phyloP scores from a whole-genome alignment of 1,284 basidiomycete species.

The Vanrija humicola region DNA sequence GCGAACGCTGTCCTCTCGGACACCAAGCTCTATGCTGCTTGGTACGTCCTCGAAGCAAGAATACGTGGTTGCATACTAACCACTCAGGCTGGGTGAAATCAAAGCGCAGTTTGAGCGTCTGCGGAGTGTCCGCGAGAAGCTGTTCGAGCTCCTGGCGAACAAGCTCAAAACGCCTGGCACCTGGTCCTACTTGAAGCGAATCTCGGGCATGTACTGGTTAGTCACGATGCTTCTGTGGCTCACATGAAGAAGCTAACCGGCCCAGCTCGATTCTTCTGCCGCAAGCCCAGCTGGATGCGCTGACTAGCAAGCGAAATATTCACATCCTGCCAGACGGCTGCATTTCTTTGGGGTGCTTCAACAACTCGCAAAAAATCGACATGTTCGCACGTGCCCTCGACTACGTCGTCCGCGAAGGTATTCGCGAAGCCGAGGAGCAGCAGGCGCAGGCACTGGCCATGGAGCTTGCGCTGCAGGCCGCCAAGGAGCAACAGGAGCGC shows the following conservation, averaged over 20 bases:
- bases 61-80: slow-evolving; percentile 13
- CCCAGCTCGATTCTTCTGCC: slow-evolving; percentile 37
- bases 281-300: slow-evolving; percentile 31
- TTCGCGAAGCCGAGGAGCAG: slow-evolving; percentile 39
- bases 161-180: slow-evolving; percentile 82
- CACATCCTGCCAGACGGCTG: slow-evolving; percentile 44
- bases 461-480: slow-evolving; percentile 39
- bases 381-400: slow-evolving; percentile 40
- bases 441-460: slow-evolving; percentile 33
- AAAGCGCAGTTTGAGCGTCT: slow-evolving; percentile 87
- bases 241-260: neutral
- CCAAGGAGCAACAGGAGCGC: slow-evolving; percentile 35
- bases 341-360: slow-evolving; percentile 45
- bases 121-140: slow-evolving; percentile 79
- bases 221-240: slow-evolving; percentile 2
- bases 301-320: slow-evolving; percentile 40
- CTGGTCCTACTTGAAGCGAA: slow-evolving; percentile 81
- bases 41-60: slow-evolving; percentile 49
- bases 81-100: slow-evolving; percentile 78
- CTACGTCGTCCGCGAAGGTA: slow-evolving; percentile 39
- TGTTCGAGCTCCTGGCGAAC: slow-evolving; percentile 68
- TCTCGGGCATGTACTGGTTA: slow-evolving; percentile 45
- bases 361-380: slow-evolving; percentile 45
- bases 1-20: slow-evolving; percentile 43
- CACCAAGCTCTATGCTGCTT: slow-evolving; percentile 55